Evolutionary conservation across 2,329 filamentous ascomycete species (phyloP).

Genomic region (Trichophyton simii): DNA sequence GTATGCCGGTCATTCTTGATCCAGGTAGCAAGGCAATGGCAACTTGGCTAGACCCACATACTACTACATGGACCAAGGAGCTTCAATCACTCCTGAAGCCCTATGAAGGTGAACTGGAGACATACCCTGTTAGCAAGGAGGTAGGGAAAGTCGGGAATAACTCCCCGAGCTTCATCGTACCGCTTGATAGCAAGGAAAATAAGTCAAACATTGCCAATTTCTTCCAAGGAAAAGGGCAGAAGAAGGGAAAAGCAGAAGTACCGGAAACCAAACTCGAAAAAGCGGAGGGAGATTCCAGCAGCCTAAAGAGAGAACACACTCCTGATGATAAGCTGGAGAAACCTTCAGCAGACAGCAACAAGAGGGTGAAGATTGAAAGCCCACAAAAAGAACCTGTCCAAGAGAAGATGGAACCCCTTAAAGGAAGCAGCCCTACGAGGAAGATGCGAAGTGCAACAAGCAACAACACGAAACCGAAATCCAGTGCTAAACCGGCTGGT

Average conservation of each 20-base stretch:
- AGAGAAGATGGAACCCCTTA: background rate
- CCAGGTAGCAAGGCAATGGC: conserved; percentile 57
- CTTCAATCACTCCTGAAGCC: conserved; percentile 70
- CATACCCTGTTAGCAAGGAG: conserved; percentile 75
- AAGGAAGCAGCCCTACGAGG: conserved; percentile 16
- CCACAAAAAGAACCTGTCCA: background rate
- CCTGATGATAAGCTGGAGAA: conserved; percentile 28
- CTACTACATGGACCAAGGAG: conserved; percentile 61
- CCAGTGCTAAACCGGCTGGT: conserved; percentile 30
- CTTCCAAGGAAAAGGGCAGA: conserved; percentile 44
- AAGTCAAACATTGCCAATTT: conserved; percentile 92
- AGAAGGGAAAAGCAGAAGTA: conserved; percentile 19
- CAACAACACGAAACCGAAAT: conserved; percentile 34
- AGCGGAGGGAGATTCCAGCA: background rate
- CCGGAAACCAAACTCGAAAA: conserved; percentile 16
- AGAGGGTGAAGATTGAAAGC: conserved; percentile 6
- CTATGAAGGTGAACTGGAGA: conserved; percentile 64
- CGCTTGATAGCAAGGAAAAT: conserved; percentile 72
- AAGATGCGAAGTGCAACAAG: conserved; percentile 46
- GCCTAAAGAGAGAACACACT: conserved; percentile 8
- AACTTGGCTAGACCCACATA: conserved; percentile 65
- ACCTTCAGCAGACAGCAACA: background rate
- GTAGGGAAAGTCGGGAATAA: conserved; percentile 93
- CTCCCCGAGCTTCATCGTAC: conserved; percentile 69
- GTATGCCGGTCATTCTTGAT: conserved; percentile 90